Evolutionary conservation across 768 basidiomycete species (phyloP).

Genomic region (Panellus pusillus): DNA sequence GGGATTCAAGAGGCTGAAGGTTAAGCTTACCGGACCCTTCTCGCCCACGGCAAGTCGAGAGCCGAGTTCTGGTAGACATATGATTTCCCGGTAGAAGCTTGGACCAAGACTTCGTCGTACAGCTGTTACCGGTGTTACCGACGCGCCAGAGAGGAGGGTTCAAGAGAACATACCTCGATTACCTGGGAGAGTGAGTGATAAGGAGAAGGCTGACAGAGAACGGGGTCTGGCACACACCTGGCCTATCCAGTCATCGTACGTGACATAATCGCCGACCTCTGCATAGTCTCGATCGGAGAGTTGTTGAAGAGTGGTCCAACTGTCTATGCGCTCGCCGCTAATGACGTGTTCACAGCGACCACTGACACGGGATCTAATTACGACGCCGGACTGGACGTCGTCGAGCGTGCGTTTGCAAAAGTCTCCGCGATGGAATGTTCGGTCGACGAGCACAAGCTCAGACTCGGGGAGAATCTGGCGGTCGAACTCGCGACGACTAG

Average conservation of each 20-base stretch:
- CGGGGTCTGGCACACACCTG: constrained; percentile 53
- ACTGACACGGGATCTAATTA: constrained; percentile 60
- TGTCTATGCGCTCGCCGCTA: constrained; percentile 54
- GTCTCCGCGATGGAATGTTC: constrained; percentile 77
- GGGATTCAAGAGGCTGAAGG: not conserved
- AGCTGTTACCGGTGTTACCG: constrained; percentile 45
- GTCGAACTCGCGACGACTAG: constrained; percentile 37
- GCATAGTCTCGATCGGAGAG: constrained; percentile 58
- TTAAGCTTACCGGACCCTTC: constrained; percentile 58
- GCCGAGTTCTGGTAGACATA: constrained; percentile 75
- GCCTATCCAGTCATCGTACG: constrained; percentile 85
- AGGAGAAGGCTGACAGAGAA: constrained; percentile 6
- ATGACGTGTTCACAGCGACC: constrained; percentile 78
- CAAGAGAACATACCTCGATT: constrained; percentile 60
- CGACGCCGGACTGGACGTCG: constrained; percentile 73
- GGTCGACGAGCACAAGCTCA: constrained; percentile 69
- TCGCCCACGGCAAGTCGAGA: constrained; percentile 77
- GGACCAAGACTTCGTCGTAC: constrained; percentile 79
- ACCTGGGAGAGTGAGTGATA: constrained; percentile 43
- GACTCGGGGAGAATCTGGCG: constrained; percentile 75
- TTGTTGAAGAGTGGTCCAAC: constrained; percentile 63
- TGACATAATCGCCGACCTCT: constrained; percentile 80
- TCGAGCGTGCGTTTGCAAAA: constrained; percentile 78
- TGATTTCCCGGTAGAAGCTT: constrained; percentile 65
- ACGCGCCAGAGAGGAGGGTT: constrained; percentile 11